These are phyloP conservation scores for Lithohypha guttulata DNA, from an alignment of 2,329 filamentous ascomycete genomes.

Conservation along the genomic window DNA sequence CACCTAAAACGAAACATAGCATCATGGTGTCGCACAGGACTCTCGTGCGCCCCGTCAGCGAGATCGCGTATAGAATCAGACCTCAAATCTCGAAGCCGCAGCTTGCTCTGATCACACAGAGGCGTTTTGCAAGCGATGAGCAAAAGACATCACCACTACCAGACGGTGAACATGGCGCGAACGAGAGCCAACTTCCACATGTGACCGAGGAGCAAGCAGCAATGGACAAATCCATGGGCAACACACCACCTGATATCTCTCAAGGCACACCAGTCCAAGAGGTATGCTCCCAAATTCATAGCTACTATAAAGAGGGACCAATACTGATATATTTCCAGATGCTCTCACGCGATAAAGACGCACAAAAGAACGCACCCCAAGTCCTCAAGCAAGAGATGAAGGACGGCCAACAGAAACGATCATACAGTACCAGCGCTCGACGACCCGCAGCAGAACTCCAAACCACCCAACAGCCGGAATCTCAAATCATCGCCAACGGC, in stretches of 20 bases:
- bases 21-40: constrained; percentile 43
- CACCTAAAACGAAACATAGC: too few relatives aligned
- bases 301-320: not conserved
- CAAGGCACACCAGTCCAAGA: constrained; percentile 58
- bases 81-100: constrained; percentile 17
- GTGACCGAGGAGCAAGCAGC: constrained; percentile 56
- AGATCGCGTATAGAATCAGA: constrained; percentile 19
- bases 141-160: constrained; percentile 19
- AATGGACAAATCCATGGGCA: constrained; percentile 47
- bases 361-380: constrained; percentile 52
- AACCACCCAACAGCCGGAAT: constrained; percentile 25
- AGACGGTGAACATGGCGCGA: constrained; percentile 33
- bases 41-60: constrained; percentile 34
- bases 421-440: constrained; percentile 48
- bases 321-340: constrained; percentile 36
- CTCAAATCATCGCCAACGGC: constrained; percentile 14
- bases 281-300: constrained; percentile 31
- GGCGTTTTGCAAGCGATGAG: constrained; percentile 20
- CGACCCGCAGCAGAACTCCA: constrained; percentile 24
- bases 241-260: constrained; percentile 49
- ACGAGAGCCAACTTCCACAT: constrained; percentile 45
- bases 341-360: constrained; percentile 51
- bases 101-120: constrained; percentile 21
- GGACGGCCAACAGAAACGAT: constrained; percentile 36
- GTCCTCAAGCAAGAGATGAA: constrained; percentile 53